Percentiles rank a stretch among this genome's conserved stretches.
Conservation (phyloP, 139 green algal species). For the Edaphochlamys debaryana region DNA sequence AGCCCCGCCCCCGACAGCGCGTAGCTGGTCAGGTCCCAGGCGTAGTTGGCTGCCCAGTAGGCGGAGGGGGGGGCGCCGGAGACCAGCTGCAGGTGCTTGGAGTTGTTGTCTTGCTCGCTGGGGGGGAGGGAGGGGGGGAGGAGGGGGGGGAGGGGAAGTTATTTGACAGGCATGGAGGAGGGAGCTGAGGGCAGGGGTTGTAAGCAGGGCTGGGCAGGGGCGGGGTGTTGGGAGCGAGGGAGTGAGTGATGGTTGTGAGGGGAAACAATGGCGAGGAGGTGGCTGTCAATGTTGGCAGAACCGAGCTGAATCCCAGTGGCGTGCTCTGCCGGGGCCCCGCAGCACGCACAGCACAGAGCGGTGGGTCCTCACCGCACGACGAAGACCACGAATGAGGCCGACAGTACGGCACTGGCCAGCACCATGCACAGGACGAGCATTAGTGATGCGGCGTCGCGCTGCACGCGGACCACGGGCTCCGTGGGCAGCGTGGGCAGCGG, state of each 20-base stretch:
- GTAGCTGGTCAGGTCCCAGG: constrained; percentile 66
- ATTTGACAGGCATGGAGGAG: not conserved
- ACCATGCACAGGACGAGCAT: constrained; percentile 81
- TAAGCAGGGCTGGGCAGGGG: too few relatives aligned
- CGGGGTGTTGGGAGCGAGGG: too few relatives aligned
- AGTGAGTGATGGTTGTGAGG: too few relatives aligned
- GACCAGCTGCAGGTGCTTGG: constrained; percentile 73
- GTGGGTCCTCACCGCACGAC: constrained; percentile 76
- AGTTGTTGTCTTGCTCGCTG: constrained; percentile 67
- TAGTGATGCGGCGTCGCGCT: constrained; percentile 57
- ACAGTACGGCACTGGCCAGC: constrained; percentile 67
- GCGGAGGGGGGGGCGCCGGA: constrained; percentile 59
- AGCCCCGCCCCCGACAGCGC: constrained; percentile 55
- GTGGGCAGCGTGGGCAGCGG: constrained; percentile 62
- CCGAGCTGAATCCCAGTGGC: too few relatives aligned
- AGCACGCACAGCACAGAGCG: too few relatives aligned
- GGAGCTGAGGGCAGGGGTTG: not conserved
- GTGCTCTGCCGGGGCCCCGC: too few relatives aligned
- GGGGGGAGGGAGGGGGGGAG: too few relatives aligned
- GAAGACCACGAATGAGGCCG: constrained; percentile 72
- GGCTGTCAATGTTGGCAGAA: too few relatives aligned
- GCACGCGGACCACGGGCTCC: constrained; percentile 49
- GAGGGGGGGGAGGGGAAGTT: not conserved
- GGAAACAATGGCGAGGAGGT: too few relatives aligned
- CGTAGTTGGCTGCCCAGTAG: constrained; percentile 74